A percentile compares a stretch with the other conserved stretches of the same genome.
Conservation (phyloP, 2,329 filamentous ascomycete species). For the Podosphaera fusca region DNA sequence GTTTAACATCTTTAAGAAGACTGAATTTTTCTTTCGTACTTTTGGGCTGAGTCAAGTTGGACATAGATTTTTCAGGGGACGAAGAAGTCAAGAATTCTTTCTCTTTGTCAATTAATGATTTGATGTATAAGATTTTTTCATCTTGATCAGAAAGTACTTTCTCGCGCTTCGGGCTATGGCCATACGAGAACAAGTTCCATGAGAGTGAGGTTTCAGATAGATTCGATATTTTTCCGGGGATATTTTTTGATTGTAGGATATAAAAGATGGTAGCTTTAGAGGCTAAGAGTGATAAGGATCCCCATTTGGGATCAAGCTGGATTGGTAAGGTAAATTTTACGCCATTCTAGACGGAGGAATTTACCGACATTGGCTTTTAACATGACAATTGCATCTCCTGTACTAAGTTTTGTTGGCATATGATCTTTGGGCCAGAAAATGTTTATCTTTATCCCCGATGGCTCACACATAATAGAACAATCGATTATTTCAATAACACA, state of each 20-base stretch:
- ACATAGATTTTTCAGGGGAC: slow-evolving; percentile 21
- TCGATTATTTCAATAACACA: slow-evolving; percentile 38
- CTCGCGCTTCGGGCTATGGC: background rate
- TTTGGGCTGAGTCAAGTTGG: slow-evolving; percentile 18
- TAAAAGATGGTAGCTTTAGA: slow-evolving; percentile 21
- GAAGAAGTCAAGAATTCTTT: slow-evolving; percentile 22
- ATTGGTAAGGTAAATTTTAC: background rate
- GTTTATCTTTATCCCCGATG: slow-evolving; percentile 24
- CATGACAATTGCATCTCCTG: slow-evolving; percentile 43
- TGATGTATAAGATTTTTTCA: slow-evolving; percentile 20
- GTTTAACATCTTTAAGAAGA: slow-evolving; percentile 37
- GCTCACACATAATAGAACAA: slow-evolving; percentile 21
- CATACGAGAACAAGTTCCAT: background rate
- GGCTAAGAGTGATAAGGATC: slow-evolving; percentile 22
- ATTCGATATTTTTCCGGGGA: slow-evolving; percentile 14
- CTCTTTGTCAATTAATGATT: slow-evolving; percentile 23
- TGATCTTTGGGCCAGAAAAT: slow-evolving; percentile 33
- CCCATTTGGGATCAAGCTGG: slow-evolving; percentile 4
- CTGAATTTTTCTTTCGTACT: slow-evolving; percentile 33
- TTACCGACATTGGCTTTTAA: slow-evolving; percentile 23
- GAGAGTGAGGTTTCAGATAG: background rate
- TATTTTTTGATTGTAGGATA: slow-evolving; percentile 20
- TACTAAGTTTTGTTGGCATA: slow-evolving; percentile 23
- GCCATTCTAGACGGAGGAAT: background rate
- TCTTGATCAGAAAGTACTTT: slow-evolving; percentile 3